phyloP scores from a whole-genome alignment of 2,329 filamentous ascomycete species.

The Alternaria arborescens region DNA sequence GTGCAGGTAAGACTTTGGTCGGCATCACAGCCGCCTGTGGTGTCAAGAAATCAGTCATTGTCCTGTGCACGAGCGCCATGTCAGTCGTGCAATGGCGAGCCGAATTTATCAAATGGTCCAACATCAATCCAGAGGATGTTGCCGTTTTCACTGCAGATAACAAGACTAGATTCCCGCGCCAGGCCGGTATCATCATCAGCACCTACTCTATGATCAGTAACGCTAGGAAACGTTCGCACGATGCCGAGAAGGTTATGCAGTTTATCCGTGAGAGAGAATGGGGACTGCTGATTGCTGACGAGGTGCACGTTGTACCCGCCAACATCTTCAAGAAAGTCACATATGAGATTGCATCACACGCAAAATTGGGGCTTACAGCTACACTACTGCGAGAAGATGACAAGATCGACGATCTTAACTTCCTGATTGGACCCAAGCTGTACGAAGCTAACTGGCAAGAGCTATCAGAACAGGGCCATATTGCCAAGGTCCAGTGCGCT shows the following conservation, averaged over 20 bases:
- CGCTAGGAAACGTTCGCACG: conserved; percentile 84
- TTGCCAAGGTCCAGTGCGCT: conserved; percentile 95
- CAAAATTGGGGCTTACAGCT: conserved; percentile 92
- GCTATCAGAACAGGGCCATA: conserved; percentile 93
- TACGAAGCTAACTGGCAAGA: conserved; percentile 99
- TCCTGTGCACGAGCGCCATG: conserved; percentile 97
- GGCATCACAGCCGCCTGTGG: conserved; percentile 99
- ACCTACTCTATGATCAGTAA: conserved; percentile 99
- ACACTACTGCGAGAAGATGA: conserved; percentile 96
- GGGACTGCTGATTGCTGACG: conserved; percentile 96
- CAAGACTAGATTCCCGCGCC: conserved; percentile 84
- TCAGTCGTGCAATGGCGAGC: conserved; percentile 96
- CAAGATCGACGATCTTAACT: conserved; percentile 97
- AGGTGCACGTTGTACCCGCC: conserved; percentile 97
- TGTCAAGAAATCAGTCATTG: conserved; percentile 94
- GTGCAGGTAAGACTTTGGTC: conserved; percentile 95
- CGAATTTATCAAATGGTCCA: conserved; percentile 99
- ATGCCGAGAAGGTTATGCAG: conserved; percentile 97
- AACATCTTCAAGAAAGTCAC: conserved; percentile 97
- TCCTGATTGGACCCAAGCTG: conserved; percentile 94
- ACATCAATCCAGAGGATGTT: conserved; percentile 92
- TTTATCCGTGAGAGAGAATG: conserved; percentile 90
- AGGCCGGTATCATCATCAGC: conserved; percentile 94
- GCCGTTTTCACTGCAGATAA: conserved; percentile 94
- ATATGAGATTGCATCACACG: conserved; percentile 90